Base-by-base conservation (phyloP, 352 stramenopile species). In the Peronospora tabacina region DNA sequence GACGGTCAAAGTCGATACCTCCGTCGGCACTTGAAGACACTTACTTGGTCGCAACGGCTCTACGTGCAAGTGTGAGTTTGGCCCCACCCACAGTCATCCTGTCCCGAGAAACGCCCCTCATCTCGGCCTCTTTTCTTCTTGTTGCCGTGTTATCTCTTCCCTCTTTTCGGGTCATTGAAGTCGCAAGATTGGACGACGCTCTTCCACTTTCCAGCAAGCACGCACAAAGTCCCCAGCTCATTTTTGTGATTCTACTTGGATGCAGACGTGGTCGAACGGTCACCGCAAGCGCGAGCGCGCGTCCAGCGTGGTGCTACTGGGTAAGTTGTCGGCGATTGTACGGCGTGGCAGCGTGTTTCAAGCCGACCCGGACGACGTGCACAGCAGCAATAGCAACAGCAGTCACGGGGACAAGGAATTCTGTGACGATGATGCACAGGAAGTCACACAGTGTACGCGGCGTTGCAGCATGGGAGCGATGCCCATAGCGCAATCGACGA, bases 321-420 rank as follows among this genome's bases (percentile, higher is more conserved):
- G 70, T 55, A 75, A 76, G 40, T 49, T 81, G 16, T 75, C 72
- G 44, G 58, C 68, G 37, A 78, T 78, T 11, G 64, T 83, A 35
- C 67, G 70, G 16, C 72, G 70, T 35, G 47, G 48, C 7, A 80
- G 69, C 42, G 22, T 73, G 9, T 65, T 63, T n/a, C 49, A 62
- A 33, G 45, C 19, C 2, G 58, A 66, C 16, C 36, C 48, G n/a
- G 66, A 68, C 45, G 52, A 66, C 29, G 55, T 7, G 15, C 41
- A 42, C 7, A 48, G 30, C 47, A 67, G 39, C 29, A 61, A 35
- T 39, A 52, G 33, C n/a, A 35, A 11, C 42, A 51, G 45, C 17
- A 48, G 44, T 42, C 8, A 36, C 46, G 42, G 55, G 5, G 51
- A 63, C 13, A 61, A 61, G 46, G 44, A 66, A 2, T 37, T 0